Evolutionary conservation across 2,329 filamentous ascomycete genomes (phyloP).

Genomic region (Penicillium hesseltinei): DNA sequence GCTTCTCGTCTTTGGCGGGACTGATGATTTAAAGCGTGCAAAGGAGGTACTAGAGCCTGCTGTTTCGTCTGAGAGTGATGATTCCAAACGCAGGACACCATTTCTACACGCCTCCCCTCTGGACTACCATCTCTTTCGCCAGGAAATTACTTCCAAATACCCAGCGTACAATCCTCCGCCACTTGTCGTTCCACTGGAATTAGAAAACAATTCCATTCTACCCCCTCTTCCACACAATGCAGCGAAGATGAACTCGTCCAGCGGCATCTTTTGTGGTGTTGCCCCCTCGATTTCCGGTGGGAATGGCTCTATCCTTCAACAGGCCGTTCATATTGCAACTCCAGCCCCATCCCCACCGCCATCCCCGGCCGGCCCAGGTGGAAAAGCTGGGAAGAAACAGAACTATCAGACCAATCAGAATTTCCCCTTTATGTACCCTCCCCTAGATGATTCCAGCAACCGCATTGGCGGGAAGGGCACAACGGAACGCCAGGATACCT

Average conservation of each 20-base stretch:
- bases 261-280: constrained; percentile 60
- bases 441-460: constrained; percentile 83
- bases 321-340: constrained; percentile 97
- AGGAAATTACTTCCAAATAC: constrained; percentile 97
- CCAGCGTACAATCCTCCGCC: constrained; percentile 90
- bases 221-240: constrained; percentile 78
- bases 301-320: constrained; percentile 76
- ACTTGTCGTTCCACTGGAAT: constrained; percentile 77
- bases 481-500: constrained; percentile 72
- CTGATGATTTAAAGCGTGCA: constrained; percentile 66
- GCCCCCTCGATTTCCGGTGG: constrained; percentile 47
- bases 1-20: constrained; percentile 79
- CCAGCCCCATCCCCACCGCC: constrained; percentile 94
- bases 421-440: constrained; percentile 96
- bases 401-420: constrained; percentile 99
- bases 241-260: constrained; percentile 58
- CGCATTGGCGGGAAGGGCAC: constrained; percentile 84
- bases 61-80: constrained; percentile 49
- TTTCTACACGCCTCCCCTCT: constrained; percentile 88
- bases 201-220: constrained; percentile 85
- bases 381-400: constrained; percentile 95
- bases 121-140: constrained; percentile 93
- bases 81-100: constrained; percentile 62
- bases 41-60: constrained; percentile 64
- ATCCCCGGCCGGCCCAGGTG: constrained; percentile 76